Evolutionary conservation across 2,329 filamentous ascomycete species (phyloP), one percentile per base, ranked within the genome.

Genomic region (Sordariomycetes sp.): DNA sequence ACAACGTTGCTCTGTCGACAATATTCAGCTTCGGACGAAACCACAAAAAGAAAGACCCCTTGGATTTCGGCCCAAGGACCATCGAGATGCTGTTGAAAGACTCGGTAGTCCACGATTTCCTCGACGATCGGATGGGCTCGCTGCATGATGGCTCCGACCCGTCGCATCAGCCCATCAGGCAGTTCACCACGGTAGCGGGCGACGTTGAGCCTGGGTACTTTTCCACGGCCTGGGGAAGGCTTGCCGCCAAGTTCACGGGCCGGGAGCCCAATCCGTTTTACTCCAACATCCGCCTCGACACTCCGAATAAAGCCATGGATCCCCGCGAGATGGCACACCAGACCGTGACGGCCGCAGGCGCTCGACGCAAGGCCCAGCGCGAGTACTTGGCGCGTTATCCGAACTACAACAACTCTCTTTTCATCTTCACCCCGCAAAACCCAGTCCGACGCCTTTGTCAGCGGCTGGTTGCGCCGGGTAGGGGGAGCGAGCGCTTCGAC

Each of bases 71-170:
- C 2, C 89, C 89, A 24, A 91, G 90, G 7, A 92, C 90, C 58
- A 88, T 96, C 69, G 94, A 97, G 69, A 96, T 97, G 91, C 79
- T 99, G 54, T 79, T 97, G 53, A 97, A 97, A 68, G 93, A 97
- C 71, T 90, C 91, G 1, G 91, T 99, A 28, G 93, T 99, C 7
- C 87, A 86, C 55, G 94, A 97, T 65, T 99, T 99, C 61, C 80
- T 99, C 4, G 91, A 97, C 65, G 90, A 95, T 63, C 77, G 79
- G 61, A 74, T 79, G 35, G 75, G 78, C 53, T 68, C 73, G 3
- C 65, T 74, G 18, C 72, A 77, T 28, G 62, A 74, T 51, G 66
- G 65, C 48, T 64, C 67, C 53, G 70, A 70, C 16, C 58, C 65
- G 34, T 58, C 66, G 4, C 64, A 32, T 4, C 28, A 68, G 8